Conservation (phyloP, 75 land plant genomes). For the Cunninghamia lanceolata region DNA sequence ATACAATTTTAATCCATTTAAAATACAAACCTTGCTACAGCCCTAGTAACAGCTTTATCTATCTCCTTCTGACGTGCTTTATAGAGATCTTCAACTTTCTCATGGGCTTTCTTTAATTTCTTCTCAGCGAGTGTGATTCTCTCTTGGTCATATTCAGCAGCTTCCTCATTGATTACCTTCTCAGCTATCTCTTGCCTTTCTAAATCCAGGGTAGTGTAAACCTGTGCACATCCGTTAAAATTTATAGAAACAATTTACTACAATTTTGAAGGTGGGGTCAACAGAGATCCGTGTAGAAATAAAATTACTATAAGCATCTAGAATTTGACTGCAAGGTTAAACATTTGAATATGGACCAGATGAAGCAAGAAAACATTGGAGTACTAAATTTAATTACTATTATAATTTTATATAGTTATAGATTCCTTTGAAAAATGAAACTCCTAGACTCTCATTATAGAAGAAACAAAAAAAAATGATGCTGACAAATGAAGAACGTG, state of each 20-base stretch:
- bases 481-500: background rate
- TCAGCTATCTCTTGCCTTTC: conserved; percentile 49
- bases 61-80: conserved; percentile 28
- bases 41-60: conserved; percentile 14
- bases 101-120: conserved; percentile 18
- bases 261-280: background rate
- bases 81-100: conserved; percentile 21
- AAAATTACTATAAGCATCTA: background rate
- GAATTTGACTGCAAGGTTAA: background rate
- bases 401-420: background rate
- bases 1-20: background rate
- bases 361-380: background rate
- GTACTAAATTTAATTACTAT: background rate
- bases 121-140: conserved; percentile 31
- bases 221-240: conserved; percentile 17
- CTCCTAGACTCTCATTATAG: background rate
- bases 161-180: conserved; percentile 30
- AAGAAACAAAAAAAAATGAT: background rate
- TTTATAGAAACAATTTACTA: background rate
- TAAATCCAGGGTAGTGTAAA: conserved; percentile 48
- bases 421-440: background rate
- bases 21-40: background rate
- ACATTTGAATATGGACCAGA: background rate
- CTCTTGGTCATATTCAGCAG: conserved; percentile 33
- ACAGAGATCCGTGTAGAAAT: background rate